Evolutionary conservation across 768 basidiomycete species (phyloP).

Genomic region (Guyanaporus albipodus): DNA sequence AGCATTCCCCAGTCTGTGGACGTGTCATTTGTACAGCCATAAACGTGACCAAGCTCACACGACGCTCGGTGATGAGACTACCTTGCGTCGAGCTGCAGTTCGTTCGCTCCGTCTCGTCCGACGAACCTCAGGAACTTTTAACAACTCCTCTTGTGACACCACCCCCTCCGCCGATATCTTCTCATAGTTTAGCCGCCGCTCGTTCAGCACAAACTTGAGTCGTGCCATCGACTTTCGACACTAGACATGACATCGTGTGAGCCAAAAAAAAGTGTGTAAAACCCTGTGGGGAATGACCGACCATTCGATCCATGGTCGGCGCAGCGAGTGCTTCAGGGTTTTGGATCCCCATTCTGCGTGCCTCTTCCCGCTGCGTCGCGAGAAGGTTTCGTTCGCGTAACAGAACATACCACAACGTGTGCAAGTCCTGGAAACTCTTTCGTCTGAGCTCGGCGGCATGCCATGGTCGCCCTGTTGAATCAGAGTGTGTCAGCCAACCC

Average conservation of each 20-base stretch:
- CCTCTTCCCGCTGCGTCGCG: constrained; percentile 81
- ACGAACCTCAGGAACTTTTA: constrained; percentile 11
- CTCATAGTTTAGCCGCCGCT: constrained; percentile 81
- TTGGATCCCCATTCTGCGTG: constrained; percentile 53
- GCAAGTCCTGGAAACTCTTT: constrained; percentile 91
- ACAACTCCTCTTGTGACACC: constrained; percentile 17
- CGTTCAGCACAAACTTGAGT: constrained; percentile 89
- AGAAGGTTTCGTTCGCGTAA: constrained; percentile 87
- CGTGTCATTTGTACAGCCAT: too few species aligned
- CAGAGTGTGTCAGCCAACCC: constrained; percentile 2
- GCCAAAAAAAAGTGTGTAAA: not conserved
- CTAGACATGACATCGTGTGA: constrained; percentile 38
- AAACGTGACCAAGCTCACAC: constrained; percentile 4
- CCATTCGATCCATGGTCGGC: constrained; percentile 40
- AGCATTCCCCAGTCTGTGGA: too few species aligned
- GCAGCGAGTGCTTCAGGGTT: constrained; percentile 27
- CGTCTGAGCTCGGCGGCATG: constrained; percentile 77
- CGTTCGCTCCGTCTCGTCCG: constrained; percentile 22
- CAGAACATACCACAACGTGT: constrained; percentile 92
- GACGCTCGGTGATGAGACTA: not conserved
- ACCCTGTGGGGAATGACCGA: constrained; percentile 35
- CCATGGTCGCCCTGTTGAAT: constrained; percentile 79
- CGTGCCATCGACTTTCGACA: constrained; percentile 95
- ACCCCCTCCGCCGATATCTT: constrained; percentile 22
- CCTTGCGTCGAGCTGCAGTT: constrained; percentile 16